These are phyloP conservation scores for Lagenaria siceraria DNA, from an alignment of 306 rosid species.

Conservation along the genomic window DNA sequence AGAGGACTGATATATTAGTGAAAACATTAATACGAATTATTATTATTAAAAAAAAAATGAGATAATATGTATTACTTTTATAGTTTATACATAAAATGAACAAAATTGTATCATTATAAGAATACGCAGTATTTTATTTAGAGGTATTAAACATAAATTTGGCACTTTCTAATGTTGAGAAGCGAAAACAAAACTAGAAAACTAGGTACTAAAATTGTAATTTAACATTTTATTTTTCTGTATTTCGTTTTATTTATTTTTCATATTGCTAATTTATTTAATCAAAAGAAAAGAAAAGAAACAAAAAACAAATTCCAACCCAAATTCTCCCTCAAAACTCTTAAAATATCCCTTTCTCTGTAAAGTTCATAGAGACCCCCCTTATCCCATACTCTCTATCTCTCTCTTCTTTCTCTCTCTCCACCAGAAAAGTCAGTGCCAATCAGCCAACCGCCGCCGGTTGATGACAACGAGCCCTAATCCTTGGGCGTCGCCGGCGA, in stretches of 20 bases:
- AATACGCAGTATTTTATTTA: too few species aligned
- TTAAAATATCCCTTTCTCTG: slow-evolving; percentile 7
- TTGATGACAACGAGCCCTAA: slow-evolving; percentile 4
- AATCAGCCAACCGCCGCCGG: slow-evolving; percentile 7
- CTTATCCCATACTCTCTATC: neutral
- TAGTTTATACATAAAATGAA: too few species aligned
- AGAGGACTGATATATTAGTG: too few species aligned
- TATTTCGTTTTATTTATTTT: neutral
- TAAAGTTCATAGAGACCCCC: neutral
- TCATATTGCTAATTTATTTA: neutral
- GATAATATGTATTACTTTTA: too few species aligned
- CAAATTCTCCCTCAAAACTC: neutral
- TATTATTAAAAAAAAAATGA: too few species aligned
- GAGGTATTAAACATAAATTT: too few species aligned
- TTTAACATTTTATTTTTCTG: neutral
- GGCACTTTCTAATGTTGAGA: too few species aligned
- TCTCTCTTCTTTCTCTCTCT: neutral
- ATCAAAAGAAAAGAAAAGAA: neutral
- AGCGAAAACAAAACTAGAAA: too few species aligned
- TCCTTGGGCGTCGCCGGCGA: neutral
- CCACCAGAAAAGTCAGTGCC: slow-evolving; percentile 4
- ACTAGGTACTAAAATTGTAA: too few species aligned
- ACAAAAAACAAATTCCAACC: neutral
- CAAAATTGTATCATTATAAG: too few species aligned
- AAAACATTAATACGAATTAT: too few species aligned